Conservation (phyloP, 192 early-diverging fungal species). For the Coemansia sp. region DNA sequence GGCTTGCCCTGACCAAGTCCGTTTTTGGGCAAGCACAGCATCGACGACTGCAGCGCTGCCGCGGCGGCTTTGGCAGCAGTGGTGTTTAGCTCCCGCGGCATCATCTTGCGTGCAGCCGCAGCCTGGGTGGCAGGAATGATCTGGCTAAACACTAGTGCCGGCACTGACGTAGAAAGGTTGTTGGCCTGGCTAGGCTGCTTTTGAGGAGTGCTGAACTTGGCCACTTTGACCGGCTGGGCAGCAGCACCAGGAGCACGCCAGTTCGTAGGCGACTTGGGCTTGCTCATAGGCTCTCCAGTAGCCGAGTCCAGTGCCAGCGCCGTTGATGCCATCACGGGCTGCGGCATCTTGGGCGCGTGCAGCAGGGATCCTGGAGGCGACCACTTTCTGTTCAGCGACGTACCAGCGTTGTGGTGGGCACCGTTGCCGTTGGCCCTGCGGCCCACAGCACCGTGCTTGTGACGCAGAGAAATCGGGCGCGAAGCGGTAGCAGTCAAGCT, state of each 20-base stretch:
- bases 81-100: conserved; percentile 54
- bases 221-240: neutral
- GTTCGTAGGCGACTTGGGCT: conserved; percentile 24
- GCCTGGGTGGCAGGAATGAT: conserved; percentile 54
- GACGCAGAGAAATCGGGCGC: conserved; percentile 8
- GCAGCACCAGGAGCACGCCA: conserved; percentile 22
- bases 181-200: conserved; percentile 15
- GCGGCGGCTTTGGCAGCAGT: conserved; percentile 49
- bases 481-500: neutral
- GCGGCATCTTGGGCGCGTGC: neutral
- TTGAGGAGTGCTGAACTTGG: neutral
- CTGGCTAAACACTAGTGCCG: conserved; percentile 54
- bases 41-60: conserved; percentile 50
- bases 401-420: neutral
- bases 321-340: conserved; percentile 14
- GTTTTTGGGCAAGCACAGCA: conserved; percentile 51
- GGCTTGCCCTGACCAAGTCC: conserved; percentile 51
- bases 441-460: conserved; percentile 18
- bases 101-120: conserved; percentile 54
- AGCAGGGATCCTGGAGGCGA: conserved; percentile 8
- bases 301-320: conserved; percentile 25
- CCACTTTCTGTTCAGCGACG: conserved; percentile 40
- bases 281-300: conserved; percentile 7
- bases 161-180: conserved; percentile 51
- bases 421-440: conserved; percentile 11